Percentiles rank a stretch among this genome's conserved stretches.
These are phyloP conservation scores for Suillus ampliporus DNA, from an alignment of 768 basidiomycete species.

Conservation along the genomic window DNA sequence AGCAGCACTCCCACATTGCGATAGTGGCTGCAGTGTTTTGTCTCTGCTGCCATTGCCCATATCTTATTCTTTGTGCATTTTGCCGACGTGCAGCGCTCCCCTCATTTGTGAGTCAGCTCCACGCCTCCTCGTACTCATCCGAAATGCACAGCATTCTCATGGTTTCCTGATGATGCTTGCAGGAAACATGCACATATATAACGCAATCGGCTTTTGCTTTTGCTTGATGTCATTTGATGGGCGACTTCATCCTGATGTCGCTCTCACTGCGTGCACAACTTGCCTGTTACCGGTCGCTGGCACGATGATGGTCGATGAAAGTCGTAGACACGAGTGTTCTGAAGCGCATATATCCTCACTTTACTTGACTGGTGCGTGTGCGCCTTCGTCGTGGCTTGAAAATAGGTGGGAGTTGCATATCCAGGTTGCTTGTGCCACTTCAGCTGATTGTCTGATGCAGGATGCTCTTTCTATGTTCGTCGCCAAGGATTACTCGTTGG, in stretches of 20 bases:
- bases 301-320: neutral
- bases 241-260: constrained; percentile 1
- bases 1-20: constrained; percentile 7
- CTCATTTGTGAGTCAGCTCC: constrained; percentile 8
- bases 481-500: neutral
- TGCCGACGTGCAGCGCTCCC: constrained; percentile 9
- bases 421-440: neutral
- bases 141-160: constrained; percentile 33
- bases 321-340: neutral
- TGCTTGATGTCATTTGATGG: neutral
- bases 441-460: neutral
- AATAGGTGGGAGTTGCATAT: neutral
- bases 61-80: constrained; percentile 6
- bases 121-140: constrained; percentile 15
- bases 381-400: neutral
- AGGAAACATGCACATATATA: neutral
- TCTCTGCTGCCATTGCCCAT: neutral
- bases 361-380: neutral
- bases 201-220: neutral
- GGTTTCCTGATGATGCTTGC: constrained; percentile 9
- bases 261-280: neutral
- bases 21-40: neutral
- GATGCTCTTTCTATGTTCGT: neutral
- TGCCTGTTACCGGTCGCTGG: neutral
- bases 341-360: neutral